These are phyloP conservation scores for Torulaspora globosa DNA, from an alignment of 1,139 yeast genomes.

Conservation along the genomic window DNA sequence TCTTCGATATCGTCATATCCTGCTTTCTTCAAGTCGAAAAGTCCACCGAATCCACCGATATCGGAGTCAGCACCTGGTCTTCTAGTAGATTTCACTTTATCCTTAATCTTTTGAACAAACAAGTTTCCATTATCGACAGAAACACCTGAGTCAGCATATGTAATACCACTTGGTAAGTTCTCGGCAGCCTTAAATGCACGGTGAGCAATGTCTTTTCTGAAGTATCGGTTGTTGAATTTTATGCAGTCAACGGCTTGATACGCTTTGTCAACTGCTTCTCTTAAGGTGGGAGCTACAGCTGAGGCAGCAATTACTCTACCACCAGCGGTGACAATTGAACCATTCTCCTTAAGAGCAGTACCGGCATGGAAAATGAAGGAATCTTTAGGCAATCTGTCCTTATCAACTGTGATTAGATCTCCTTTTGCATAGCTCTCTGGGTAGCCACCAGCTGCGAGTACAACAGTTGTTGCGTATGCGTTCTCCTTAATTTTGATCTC, in stretches of 20 bases:
- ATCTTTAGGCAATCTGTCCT: conserved; percentile 46
- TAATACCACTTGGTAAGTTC: conserved; percentile 42
- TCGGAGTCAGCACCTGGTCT: conserved; percentile 97
- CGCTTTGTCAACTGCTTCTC: conserved; percentile 79
- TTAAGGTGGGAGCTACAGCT: conserved; percentile 71
- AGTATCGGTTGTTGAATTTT: conserved; percentile 68
- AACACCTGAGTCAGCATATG: conserved; percentile 94
- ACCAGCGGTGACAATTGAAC: conserved; percentile 76
- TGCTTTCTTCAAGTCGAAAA: conserved; percentile 83
- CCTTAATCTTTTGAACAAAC: conserved; percentile 85
- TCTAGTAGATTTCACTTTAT: conserved; percentile 87
- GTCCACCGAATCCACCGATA: conserved; percentile 98
- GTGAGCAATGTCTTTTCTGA: conserved; percentile 92
- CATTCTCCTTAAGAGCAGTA: conserved; percentile 51
- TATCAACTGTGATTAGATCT: conserved; percentile 65
- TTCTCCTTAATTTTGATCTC: conserved; percentile 56
- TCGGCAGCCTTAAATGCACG: conserved; percentile 72
- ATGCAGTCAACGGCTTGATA: conserved; percentile 80
- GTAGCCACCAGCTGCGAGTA: conserved; percentile 95
- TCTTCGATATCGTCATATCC: conserved; percentile 67
- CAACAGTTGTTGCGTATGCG: conserved; percentile 83
- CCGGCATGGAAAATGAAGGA: conserved; percentile 94
- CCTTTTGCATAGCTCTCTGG: conserved; percentile 87
- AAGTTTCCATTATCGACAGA: conserved; percentile 92
- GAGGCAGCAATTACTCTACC: conserved; percentile 97